A percentile compares a stretch with the other conserved stretches of the same genome.
phyloP scores from a whole-genome alignment of 2,329 filamentous ascomycete genomes.

The Apiospora phragmitis region DNA sequence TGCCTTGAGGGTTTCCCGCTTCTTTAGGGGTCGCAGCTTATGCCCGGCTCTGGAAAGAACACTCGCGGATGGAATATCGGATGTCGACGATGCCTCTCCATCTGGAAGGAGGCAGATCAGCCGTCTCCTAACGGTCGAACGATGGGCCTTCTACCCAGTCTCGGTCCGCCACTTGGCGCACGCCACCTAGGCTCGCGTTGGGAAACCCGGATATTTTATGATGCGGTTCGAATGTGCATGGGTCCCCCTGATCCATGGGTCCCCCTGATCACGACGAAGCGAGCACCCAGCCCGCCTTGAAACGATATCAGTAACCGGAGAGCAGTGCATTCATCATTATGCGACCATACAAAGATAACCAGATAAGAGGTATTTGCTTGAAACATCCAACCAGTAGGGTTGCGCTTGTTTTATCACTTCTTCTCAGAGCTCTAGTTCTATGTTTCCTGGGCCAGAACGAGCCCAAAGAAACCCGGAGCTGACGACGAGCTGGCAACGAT shows the following conservation, averaged over 20 bases:
- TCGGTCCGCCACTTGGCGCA: background rate
- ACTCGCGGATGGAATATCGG: background rate
- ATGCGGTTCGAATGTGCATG: background rate
- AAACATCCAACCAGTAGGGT: background rate
- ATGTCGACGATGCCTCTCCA: background rate
- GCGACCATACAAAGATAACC: background rate
- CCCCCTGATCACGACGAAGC: background rate
- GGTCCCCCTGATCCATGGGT: too few species aligned
- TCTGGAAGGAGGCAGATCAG: background rate
- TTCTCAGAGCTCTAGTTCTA: background rate
- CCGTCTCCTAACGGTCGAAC: background rate
- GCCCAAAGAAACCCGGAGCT: background rate
- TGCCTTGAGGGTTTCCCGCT: background rate
- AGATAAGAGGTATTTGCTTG: background rate
- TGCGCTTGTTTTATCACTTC: background rate
- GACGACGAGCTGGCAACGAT: background rate
- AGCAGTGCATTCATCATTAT: background rate
- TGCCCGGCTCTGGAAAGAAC: too few species aligned
- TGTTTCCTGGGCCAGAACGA: background rate
- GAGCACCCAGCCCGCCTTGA: background rate
- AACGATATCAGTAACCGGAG: too few species aligned
- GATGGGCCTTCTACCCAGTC: too few species aligned
- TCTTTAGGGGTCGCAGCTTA: background rate
- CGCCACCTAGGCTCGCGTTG: background rate
- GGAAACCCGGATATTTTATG: background rate